Percentiles rank a stretch among this genome's conserved stretches.
Evolutionary conservation across 139 green algal genomes (phyloP).

Genomic region (Mychonastes homosphaera): DNA sequence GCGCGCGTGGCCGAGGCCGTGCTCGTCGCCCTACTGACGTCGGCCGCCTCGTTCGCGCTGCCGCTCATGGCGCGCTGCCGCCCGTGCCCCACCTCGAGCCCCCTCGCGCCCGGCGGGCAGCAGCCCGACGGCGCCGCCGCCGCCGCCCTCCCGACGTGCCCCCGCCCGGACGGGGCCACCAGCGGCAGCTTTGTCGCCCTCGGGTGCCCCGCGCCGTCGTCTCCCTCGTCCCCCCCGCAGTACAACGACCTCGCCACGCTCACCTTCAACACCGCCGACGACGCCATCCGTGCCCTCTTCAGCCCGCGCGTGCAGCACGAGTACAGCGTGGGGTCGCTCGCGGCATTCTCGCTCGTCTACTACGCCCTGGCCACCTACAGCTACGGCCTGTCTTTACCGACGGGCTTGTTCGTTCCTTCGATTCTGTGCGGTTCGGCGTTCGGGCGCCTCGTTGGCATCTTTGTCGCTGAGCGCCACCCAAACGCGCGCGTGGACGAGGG

Average conservation of each 20-base stretch:
- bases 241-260: constrained; percentile 78
- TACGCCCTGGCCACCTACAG: constrained; percentile 57
- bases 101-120: neutral
- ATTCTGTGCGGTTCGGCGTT: constrained; percentile 73
- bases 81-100: constrained; percentile 14
- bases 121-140: neutral
- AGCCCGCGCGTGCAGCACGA: constrained; percentile 50
- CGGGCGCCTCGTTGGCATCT: constrained; percentile 62
- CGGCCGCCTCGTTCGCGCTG: constrained; percentile 41
- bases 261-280: constrained; percentile 81
- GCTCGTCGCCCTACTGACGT: constrained; percentile 38
- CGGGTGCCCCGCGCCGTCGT: constrained; percentile 28
- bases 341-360: constrained; percentile 46
- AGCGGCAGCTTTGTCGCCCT: constrained; percentile 66
- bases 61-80: constrained; percentile 40
- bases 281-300: constrained; percentile 80
- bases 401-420: constrained; percentile 60
- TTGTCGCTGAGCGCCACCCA: constrained; percentile 49
- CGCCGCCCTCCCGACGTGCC: constrained; percentile 30
- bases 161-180: constrained; percentile 35
- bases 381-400: constrained; percentile 42
- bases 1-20: constrained; percentile 38
- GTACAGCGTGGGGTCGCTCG: constrained; percentile 45
- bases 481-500: constrained; percentile 40
- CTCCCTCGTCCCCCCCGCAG: constrained; percentile 22